Conservation (phyloP, 1,284 basidiomycete species). For the Paramarasmius palmivorus region DNA sequence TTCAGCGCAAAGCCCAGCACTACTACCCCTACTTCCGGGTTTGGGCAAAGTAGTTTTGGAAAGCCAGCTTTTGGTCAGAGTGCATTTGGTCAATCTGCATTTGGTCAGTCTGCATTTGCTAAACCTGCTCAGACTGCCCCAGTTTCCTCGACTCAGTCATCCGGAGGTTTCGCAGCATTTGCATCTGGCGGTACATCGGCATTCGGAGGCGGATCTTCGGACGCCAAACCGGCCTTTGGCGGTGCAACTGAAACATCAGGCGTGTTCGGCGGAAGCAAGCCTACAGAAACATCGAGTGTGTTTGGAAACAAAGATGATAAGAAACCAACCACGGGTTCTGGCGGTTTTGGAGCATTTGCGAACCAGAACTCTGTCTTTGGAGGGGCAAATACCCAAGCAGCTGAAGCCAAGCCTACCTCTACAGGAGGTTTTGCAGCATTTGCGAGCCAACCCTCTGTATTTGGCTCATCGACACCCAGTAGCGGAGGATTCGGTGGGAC, state of each 20-base stretch:
- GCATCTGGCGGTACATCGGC: not conserved
- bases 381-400: not conserved
- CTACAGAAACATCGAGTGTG: not conserved
- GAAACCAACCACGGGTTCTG: not conserved
- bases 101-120: slow-evolving; percentile 14
- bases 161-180: not conserved
- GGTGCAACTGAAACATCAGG: not conserved
- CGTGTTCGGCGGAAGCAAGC: not conserved
- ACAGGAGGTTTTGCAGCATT: slow-evolving; percentile 24
- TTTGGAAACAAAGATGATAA: not conserved
- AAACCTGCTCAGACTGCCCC: slow-evolving; percentile 4
- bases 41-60: slow-evolving; percentile 10
- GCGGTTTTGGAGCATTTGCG: slow-evolving; percentile 11
- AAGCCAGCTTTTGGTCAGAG: slow-evolving; percentile 10
- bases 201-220: not conserved
- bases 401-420: not conserved
- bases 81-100: slow-evolving; percentile 12
- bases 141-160: slow-evolving; percentile 1
- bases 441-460: slow-evolving; percentile 11
- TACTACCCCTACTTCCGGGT: slow-evolving; percentile 2
- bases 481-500: not conserved
- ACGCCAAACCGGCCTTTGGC: not conserved
- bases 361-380: slow-evolving; percentile 3
- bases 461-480: slow-evolving; percentile 14
- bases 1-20: not conserved